These are phyloP conservation scores for Lojkania enalia DNA, from an alignment of 2,329 filamentous ascomycete species.

Conservation along the genomic window DNA sequence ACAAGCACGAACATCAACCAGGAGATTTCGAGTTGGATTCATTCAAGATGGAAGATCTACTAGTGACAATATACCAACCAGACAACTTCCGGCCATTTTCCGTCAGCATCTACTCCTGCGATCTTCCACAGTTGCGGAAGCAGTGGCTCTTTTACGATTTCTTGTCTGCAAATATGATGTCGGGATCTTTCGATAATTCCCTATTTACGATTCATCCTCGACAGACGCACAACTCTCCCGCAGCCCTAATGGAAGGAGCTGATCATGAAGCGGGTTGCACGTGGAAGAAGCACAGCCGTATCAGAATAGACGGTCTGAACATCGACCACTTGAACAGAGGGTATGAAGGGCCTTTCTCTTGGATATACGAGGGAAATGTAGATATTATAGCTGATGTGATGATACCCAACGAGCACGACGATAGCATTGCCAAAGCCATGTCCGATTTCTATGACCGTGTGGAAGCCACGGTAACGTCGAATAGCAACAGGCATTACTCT, in stretches of 20 bases:
- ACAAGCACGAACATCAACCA: constrained; percentile 82
- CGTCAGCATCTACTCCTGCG: constrained; percentile 93
- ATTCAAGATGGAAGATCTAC: constrained; percentile 92
- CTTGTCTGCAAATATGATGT: constrained; percentile 92
- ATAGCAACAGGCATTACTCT: constrained; percentile 59
- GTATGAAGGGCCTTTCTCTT: constrained; percentile 90
- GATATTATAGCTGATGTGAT: constrained; percentile 96
- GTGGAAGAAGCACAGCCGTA: constrained; percentile 95
- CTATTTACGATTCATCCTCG: constrained; percentile 96
- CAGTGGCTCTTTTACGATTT: constrained; percentile 99
- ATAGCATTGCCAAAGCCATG: constrained; percentile 90
- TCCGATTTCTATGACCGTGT: constrained; percentile 96
- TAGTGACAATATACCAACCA: constrained; percentile 91
- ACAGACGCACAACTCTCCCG: constrained; percentile 79
- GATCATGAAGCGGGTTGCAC: constrained; percentile 67
- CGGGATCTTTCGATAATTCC: constrained; percentile 91
- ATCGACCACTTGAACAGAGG: constrained; percentile 96
- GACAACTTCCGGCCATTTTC: constrained; percentile 90
- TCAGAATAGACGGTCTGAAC: constrained; percentile 89
- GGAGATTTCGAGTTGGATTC: constrained; percentile 97
- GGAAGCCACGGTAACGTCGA: constrained; percentile 85
- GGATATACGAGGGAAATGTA: constrained; percentile 96
- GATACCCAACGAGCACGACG: constrained; percentile 85
- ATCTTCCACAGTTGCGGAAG: constrained; percentile 88
- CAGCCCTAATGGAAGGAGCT: constrained; percentile 58